These are phyloP conservation scores for Aspergillus melleus DNA, from an alignment of 2,329 filamentous ascomycete species.

Conservation along the genomic window DNA sequence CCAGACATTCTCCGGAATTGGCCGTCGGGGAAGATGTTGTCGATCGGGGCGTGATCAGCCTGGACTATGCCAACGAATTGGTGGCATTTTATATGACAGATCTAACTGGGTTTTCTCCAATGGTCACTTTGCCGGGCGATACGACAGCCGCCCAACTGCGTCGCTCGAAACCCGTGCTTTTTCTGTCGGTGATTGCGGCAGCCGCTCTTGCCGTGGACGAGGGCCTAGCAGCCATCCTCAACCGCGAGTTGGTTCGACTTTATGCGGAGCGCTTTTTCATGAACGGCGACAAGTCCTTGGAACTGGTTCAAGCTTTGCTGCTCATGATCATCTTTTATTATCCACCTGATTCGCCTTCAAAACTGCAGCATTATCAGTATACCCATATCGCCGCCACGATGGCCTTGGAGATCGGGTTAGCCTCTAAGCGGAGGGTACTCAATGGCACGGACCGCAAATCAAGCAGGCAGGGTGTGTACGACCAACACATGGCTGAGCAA, in stretches of 20 bases:
- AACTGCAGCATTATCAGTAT: constrained; percentile 54
- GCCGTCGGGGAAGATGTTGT: constrained; percentile 27
- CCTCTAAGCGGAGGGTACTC: constrained; percentile 30
- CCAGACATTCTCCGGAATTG: constrained; percentile 20
- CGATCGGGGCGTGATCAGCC: constrained; percentile 33
- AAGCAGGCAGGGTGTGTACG: constrained; percentile 15
- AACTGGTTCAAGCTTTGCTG: constrained; percentile 53
- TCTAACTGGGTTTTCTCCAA: constrained; percentile 29
- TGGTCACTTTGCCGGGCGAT: constrained; percentile 29
- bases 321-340: constrained; percentile 53
- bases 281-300: constrained; percentile 52
- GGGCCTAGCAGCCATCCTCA: constrained; percentile 45
- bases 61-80: constrained; percentile 32
- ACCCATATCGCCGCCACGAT: constrained; percentile 54
- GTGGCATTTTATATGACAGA: constrained; percentile 34
- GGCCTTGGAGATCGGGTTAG: constrained; percentile 47
- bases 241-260: constrained; percentile 50
- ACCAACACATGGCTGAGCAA: constrained; percentile 36
- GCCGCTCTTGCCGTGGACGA: constrained; percentile 58
- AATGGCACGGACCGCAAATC: constrained; percentile 17
- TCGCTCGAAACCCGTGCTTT: constrained; percentile 61
- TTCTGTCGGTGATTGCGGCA: constrained; percentile 69
- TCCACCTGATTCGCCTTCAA: constrained; percentile 49
- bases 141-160: constrained; percentile 34
- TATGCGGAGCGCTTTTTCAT: constrained; percentile 52